Conservation (phyloP, 345 rosid genomes). For the Kandelia obovata region DNA sequence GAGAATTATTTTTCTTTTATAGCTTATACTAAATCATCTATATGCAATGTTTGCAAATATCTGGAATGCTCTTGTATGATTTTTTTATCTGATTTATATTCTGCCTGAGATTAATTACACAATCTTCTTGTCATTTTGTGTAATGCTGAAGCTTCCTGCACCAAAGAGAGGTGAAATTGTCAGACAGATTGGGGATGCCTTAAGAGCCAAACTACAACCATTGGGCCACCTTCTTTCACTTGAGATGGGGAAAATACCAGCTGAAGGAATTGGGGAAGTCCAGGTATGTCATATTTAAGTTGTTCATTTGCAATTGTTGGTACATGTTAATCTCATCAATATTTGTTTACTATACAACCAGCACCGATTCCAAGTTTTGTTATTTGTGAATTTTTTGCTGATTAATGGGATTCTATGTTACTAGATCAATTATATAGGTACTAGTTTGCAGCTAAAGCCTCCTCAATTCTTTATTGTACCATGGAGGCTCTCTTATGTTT, state of each 20-base stretch:
- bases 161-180: conserved; percentile 98
- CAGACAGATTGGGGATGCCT: conserved; percentile 90
- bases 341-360: not conserved
- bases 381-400: not conserved
- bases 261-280: conserved; percentile 98
- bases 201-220: conserved; percentile 68
- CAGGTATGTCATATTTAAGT: conserved; percentile 40
- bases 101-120: not conserved
- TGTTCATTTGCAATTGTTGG: not conserved
- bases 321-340: not conserved
- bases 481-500: not conserved
- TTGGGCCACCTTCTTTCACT: conserved; percentile 89
- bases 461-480: not conserved
- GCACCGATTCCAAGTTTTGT: not conserved
- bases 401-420: not conserved
- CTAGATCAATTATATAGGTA: not conserved
- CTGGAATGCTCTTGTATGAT: not conserved
- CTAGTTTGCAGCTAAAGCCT: too few relatives aligned
- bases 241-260: conserved; percentile 96
- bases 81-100: not conserved
- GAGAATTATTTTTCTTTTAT: not conserved
- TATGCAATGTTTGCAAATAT: not conserved
- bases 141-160: conserved; percentile 64
- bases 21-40: not conserved
- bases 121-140: not conserved